These are phyloP conservation scores for Malus hybrid DNA, from an alignment of 331 rosid species.

Conservation along the genomic window DNA sequence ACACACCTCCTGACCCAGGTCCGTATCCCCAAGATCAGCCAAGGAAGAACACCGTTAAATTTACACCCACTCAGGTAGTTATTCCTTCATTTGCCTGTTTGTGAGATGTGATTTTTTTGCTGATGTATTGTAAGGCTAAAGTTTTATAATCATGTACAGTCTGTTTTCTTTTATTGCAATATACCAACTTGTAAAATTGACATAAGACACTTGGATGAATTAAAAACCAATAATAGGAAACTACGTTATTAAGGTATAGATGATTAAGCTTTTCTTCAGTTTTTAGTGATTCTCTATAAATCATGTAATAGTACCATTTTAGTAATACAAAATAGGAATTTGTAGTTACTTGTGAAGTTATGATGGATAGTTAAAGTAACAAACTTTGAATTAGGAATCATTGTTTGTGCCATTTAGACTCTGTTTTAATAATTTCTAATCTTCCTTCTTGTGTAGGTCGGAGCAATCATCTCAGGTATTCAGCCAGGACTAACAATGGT, in stretches of 20 bases:
- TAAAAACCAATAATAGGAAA: neutral
- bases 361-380: neutral
- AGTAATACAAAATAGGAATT: neutral
- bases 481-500: constrained; percentile 98
- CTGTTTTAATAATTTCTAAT: neutral
- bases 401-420: neutral
- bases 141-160: neutral
- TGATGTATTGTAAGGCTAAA: neutral
- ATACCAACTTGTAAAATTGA: neutral
- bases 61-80: constrained; percentile 87
- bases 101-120: constrained; percentile 7
- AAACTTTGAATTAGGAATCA: neutral
- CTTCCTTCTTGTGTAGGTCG: constrained; percentile 43
- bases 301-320: neutral
- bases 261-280: neutral
- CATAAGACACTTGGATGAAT: neutral
- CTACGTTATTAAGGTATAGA: neutral
- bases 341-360: neutral
- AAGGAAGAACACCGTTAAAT: constrained; percentile 85
- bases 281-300: neutral
- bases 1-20: constrained; percentile 93
- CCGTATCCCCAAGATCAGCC: constrained; percentile 99
- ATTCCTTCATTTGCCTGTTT: constrained; percentile 11
- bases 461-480: constrained; percentile 85
- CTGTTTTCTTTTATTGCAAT: neutral